Conservation (phyloP, 2,329 filamentous ascomycete genomes). For the Aspergillus viridinutans region DNA sequence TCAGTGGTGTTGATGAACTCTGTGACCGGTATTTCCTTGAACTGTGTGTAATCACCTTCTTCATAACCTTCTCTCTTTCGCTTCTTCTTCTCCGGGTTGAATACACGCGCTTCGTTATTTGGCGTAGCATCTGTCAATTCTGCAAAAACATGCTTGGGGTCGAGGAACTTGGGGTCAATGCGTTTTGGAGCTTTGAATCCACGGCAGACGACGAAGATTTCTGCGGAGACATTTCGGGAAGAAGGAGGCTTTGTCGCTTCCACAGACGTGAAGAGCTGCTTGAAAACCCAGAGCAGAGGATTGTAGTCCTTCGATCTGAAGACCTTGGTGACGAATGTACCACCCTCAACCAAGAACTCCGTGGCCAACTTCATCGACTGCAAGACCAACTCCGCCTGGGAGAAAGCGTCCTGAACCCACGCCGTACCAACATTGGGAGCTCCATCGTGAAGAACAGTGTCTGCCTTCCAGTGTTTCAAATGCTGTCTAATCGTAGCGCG, state of each 20-base stretch:
- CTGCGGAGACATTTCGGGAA: slow-evolving; percentile 90
- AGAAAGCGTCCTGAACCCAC: slow-evolving; percentile 98
- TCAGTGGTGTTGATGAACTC: slow-evolving; percentile 93
- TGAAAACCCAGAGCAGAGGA: slow-evolving; percentile 92
- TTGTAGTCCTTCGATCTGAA: slow-evolving; percentile 98
- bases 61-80: slow-evolving; percentile 96
- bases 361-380: slow-evolving; percentile 91
- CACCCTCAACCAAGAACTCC: slow-evolving; percentile 83
- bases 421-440: slow-evolving; percentile 97
- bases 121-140: slow-evolving; percentile 80
- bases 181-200: slow-evolving; percentile 94
- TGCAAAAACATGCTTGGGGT: slow-evolving; percentile 84
- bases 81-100: slow-evolving; percentile 97
- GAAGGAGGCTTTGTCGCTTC: slow-evolving; percentile 97
- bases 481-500: slow-evolving; percentile 83
- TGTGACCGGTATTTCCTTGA: slow-evolving; percentile 80
- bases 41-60: slow-evolving; percentile 89
- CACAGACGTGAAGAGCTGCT: slow-evolving; percentile 90
- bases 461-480: slow-evolving; percentile 92
- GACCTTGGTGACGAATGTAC: slow-evolving; percentile 94
- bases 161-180: slow-evolving; percentile 87
- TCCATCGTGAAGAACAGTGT: slow-evolving; percentile 93
- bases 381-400: slow-evolving; percentile 87
- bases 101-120: slow-evolving; percentile 97
- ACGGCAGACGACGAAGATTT: slow-evolving; percentile 96